Conservation (phyloP, 148 eudicot genomes). For the Fagopyrum esculentum region DNA sequence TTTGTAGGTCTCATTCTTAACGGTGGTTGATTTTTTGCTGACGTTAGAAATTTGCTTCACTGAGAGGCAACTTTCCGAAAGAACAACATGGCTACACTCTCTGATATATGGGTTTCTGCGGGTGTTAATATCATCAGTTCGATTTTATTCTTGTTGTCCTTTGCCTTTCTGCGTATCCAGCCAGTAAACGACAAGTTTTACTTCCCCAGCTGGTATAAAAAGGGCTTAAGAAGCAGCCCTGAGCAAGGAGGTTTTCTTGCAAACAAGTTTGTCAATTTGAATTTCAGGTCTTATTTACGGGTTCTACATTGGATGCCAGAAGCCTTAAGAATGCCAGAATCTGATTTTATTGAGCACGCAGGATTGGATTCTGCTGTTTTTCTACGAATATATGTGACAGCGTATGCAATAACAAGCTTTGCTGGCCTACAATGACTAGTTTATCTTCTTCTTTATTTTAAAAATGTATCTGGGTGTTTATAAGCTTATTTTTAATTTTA, state of each 20-base stretch:
- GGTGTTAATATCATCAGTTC: conserved; percentile 66
- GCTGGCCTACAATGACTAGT: neutral
- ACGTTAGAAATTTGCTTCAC: neutral
- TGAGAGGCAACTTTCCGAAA: conserved; percentile 11
- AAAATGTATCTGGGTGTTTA: no score
- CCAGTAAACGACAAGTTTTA: conserved; percentile 93
- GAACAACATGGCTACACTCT: conserved; percentile 61
- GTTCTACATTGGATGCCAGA: conserved; percentile 93
- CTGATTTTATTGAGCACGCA: conserved; percentile 92
- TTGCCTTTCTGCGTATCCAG: conserved; percentile 83
- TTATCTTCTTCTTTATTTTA: no score
- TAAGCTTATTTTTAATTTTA: neutral
- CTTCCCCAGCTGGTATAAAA: conserved; percentile 93
- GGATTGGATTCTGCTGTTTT: conserved; percentile 94
- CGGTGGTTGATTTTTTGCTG: neutral
- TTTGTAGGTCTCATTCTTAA: neutral
- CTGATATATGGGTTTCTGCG: conserved; percentile 81
- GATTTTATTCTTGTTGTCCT: conserved; percentile 65
- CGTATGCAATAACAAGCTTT: conserved; percentile 32
- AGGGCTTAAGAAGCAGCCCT: conserved; percentile 77
- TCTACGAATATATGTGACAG: conserved; percentile 81
- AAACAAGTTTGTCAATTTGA: conserved; percentile 69
- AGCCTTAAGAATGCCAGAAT: conserved; percentile 91
- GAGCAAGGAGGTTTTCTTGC: conserved; percentile 52
- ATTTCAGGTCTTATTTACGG: conserved; percentile 61